A percentile compares a stretch with the other conserved stretches of the same genome.
phyloP scores from a whole-genome alignment of 441 rosid genomes.

The Adansonia gregorii region DNA sequence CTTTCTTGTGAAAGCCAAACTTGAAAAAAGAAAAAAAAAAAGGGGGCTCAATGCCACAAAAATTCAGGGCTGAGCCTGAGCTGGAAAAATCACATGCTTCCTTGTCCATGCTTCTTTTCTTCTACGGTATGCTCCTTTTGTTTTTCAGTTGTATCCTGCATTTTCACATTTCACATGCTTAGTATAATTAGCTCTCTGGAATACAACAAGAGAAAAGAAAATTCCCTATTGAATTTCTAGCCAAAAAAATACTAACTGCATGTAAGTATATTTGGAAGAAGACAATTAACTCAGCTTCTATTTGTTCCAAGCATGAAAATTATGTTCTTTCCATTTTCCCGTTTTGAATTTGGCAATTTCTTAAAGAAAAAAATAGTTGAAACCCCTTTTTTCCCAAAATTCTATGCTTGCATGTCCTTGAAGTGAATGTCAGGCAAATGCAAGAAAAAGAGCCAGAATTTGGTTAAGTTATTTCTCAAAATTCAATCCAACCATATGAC shows the following conservation, averaged over 20 bases:
- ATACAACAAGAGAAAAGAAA: background rate
- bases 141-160: constrained; percentile 1
- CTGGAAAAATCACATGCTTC: constrained; percentile 10
- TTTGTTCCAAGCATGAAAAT: background rate
- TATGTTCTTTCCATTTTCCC: background rate
- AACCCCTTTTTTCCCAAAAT: background rate
- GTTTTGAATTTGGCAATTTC: background rate
- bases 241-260: background rate
- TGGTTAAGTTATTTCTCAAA: constrained; percentile 14
- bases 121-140: background rate
- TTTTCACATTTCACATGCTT: constrained; percentile 14
- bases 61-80: background rate
- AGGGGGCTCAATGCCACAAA: background rate
- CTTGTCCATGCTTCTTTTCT: constrained; percentile 1
- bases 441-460: constrained; percentile 1
- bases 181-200: background rate
- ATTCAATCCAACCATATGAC: background rate
- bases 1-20: constrained; percentile 10
- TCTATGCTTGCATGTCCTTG: background rate
- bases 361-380: background rate
- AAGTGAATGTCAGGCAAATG: background rate
- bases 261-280: background rate
- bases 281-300: background rate
- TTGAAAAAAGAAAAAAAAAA: background rate
- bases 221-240: background rate